These are phyloP conservation scores for Lagenaria siceraria DNA, from an alignment of 306 rosid species.

Conservation along the genomic window DNA sequence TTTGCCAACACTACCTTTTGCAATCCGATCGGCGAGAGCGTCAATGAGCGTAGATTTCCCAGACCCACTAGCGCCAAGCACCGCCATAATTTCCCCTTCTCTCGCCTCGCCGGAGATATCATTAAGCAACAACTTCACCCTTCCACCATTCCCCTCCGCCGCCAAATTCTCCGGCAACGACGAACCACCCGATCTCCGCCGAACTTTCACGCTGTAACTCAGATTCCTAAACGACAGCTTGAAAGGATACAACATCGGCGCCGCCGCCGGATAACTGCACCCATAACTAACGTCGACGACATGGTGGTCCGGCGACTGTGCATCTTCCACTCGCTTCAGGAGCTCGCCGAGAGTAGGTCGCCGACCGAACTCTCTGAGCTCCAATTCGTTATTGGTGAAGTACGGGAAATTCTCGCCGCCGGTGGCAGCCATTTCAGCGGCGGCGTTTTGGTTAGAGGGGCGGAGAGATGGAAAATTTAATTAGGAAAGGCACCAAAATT, in stretches of 20 bases:
- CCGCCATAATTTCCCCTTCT: conserved; percentile 90
- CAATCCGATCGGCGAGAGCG: conserved; percentile 66
- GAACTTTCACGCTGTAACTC: conserved; percentile 51
- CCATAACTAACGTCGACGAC: conserved; percentile 13
- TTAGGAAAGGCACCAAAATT: not conserved
- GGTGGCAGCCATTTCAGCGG: not conserved
- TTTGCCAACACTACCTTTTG: too few relatives aligned
- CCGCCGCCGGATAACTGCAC: conserved; percentile 2
- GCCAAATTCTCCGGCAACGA: not conserved
- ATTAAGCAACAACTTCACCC: conserved; percentile 42
- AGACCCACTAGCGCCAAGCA: conserved; percentile 87
- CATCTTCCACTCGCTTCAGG: conserved; percentile 50
- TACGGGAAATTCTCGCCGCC: conserved; percentile 17
- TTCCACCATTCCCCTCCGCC: not conserved
- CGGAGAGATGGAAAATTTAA: not conserved
- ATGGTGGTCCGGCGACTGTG: conserved; percentile 22
- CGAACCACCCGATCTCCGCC: conserved; percentile 8
- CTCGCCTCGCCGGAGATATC: conserved; percentile 75
- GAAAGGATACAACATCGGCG: conserved; percentile 28
- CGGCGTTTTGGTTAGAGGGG: not conserved
- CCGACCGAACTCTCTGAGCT: conserved; percentile 22
- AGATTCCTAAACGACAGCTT: conserved; percentile 58
- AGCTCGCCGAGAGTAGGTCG: conserved; percentile 59
- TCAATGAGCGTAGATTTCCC: conserved; percentile 88
- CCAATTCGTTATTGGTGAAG: conserved; percentile 28